Evolutionary conservation across 2,329 filamentous ascomycete genomes (phyloP).

Genomic region (Trichoderma cornu-damae): DNA sequence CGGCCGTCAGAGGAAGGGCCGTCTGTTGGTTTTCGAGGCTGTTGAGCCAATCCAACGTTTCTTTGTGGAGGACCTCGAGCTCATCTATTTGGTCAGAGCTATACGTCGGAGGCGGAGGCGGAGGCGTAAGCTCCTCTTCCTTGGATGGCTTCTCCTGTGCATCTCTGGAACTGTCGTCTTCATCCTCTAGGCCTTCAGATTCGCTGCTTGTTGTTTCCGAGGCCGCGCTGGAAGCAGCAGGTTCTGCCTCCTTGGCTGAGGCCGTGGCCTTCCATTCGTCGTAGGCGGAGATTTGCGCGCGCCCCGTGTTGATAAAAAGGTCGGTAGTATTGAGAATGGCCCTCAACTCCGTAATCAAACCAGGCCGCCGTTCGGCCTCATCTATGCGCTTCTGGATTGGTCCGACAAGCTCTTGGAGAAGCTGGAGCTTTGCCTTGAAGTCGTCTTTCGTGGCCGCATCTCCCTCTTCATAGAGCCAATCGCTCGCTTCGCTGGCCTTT

Average conservation of each 20-base stretch:
- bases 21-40: conserved; percentile 66
- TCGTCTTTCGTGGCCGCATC: conserved; percentile 68
- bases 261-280: conserved; percentile 56
- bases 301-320: conserved; percentile 64
- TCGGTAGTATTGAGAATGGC: conserved; percentile 66
- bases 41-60: conserved; percentile 67
- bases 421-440: conserved; percentile 70
- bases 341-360: conserved; percentile 61
- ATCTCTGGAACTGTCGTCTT: conserved; percentile 43
- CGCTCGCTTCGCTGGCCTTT: conserved; percentile 64
- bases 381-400: conserved; percentile 71
- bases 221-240: conserved; percentile 41
- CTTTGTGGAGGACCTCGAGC: conserved; percentile 57
- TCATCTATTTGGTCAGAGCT: conserved; percentile 64
- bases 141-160: conserved; percentile 42
- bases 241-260: conserved; percentile 38
- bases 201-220: conserved; percentile 49
- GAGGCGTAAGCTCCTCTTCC: conserved; percentile 52
- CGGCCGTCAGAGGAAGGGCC: conserved; percentile 61
- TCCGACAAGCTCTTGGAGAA: conserved; percentile 69
- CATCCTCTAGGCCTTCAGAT: conserved; percentile 76
- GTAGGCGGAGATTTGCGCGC: conserved; percentile 63
- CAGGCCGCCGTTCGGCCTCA: conserved; percentile 67
- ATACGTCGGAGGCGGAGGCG: conserved; percentile 63
- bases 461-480: conserved; percentile 90